Base-by-base conservation (phyloP, 1,139 yeast genomes). In the Kurtzmaniella quercitrusa region DNA sequence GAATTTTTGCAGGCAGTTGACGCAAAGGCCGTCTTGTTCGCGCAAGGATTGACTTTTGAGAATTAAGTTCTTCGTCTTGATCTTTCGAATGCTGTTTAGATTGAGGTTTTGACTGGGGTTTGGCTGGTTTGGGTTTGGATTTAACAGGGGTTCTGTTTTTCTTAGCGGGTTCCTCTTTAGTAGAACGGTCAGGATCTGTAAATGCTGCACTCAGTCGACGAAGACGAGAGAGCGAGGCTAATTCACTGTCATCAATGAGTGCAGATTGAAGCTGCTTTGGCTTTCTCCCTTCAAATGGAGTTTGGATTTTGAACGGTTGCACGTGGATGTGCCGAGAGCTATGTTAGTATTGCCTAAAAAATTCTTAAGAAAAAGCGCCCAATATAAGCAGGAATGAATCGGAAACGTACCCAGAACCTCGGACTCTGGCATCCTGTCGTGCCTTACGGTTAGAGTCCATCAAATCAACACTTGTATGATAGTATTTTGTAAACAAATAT, bases 341-440 rank as follows among this genome's bases (percentile, higher is more conserved):
- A 38, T 20, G 34, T 14, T 14, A 9, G 53, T 7, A 21, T 21
- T 21, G 23, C 23, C 23, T 7, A 21, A 21, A 9, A 21, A 21
- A 21, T 6, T 21, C 23, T 21, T 6, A 9, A 21, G 23, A 21
- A 21, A 21, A n/a, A n/a, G n/a, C n/a, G n/a, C n/a, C n/a, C n/a
- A n/a, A n/a, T n/a, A n/a, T n/a, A n/a, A n/a, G n/a, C n/a, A n/a
- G 30, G 30, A 6, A 5, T 26, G 4, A 26, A 5, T 26, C 30
- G 7, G 4, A 9, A 22, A 65, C 74, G 47, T 67, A 68, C 74
- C 68, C 73, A 30, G 75, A 64, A 6, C 76, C 76, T 42, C 76
- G 37, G 26, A 34, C 14, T 12, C 37, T 9, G 5, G 37, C 37
- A 11, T 34, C 16, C 21, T 20, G 37, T 7, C 37, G 21, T 3